phyloP scores from a whole-genome alignment of 495 filamentous ascomycete species.

The Penicillium ochrochloron region DNA sequence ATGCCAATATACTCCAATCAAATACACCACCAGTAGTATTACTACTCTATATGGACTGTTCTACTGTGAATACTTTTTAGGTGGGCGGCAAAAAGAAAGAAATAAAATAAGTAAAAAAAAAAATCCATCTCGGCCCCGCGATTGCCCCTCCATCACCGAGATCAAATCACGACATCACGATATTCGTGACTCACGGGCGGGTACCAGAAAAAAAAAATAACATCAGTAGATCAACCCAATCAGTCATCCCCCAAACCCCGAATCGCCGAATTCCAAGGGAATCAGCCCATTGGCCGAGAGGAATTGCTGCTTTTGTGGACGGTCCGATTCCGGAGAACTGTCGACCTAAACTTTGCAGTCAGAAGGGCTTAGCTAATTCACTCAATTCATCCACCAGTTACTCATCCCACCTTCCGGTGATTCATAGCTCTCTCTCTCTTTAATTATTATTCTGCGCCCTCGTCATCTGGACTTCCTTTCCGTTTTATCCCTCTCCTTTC shows the following conservation, averaged over 20 bases:
- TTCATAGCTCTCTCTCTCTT: constrained; percentile 14
- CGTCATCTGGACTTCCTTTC: constrained; percentile 1
- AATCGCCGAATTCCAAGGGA: constrained; percentile 4
- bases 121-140: constrained; percentile 27
- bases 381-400: constrained; percentile 1
- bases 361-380: constrained; percentile 33
- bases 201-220: constrained; percentile 4
- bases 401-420: constrained; percentile 11
- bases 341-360: neutral
- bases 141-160: constrained; percentile 19
- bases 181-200: constrained; percentile 11
- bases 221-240: neutral
- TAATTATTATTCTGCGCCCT: neutral
- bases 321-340: constrained; percentile 36
- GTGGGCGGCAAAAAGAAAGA: constrained; percentile 18
- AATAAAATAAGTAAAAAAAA: constrained; percentile 21
- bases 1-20: neutral
- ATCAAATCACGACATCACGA: constrained; percentile 5
- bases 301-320: constrained; percentile 4
- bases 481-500: neutral
- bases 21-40: neutral
- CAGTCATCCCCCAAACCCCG: neutral
- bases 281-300: neutral
- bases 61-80: neutral
- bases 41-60: neutral